phyloP scores from a whole-genome alignment of 768 basidiomycete species.

The Rhodocollybia butyracea region DNA sequence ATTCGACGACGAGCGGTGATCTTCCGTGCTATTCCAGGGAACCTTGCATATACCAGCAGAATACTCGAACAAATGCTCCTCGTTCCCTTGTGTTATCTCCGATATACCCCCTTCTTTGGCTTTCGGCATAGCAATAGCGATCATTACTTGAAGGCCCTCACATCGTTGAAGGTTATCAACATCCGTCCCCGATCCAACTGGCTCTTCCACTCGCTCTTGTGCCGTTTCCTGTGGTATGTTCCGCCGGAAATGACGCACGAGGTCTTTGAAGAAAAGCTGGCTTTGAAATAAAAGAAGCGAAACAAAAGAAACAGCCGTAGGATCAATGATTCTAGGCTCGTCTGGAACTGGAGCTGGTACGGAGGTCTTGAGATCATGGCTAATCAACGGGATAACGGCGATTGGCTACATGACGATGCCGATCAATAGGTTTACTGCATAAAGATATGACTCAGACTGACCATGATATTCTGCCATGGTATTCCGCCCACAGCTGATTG shows the following conservation, averaged over 20 bases:
- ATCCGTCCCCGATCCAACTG: not conserved
- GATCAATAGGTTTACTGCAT: not conserved
- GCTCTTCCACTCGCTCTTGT: not conserved
- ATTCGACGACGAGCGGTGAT: not conserved
- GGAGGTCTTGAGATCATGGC: not conserved
- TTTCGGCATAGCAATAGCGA: slow-evolving; percentile 36
- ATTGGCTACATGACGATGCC: not conserved
- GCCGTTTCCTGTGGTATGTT: not conserved
- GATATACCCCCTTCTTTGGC: not conserved
- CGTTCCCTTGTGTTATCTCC: not conserved
- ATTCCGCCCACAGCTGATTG: slow-evolving; percentile 3
- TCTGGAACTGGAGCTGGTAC: not conserved
- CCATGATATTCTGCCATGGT: slow-evolving; percentile 38
- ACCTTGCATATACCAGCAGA: not conserved
- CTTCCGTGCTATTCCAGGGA: not conserved
- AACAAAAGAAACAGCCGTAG: no score
- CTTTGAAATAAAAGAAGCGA: not conserved
- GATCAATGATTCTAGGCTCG: not conserved
- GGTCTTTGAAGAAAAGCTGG: not conserved
- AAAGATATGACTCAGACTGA: not conserved
- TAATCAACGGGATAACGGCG: not conserved
- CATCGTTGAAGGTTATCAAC: not conserved
- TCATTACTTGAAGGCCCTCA: slow-evolving; percentile 28
- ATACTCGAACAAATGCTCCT: not conserved
- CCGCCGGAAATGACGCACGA: not conserved